Evolutionary conservation across 441 rosid species (phyloP), one percentile per base, ranked within the genome.

Genomic region (Adansonia grandidieri): DNA sequence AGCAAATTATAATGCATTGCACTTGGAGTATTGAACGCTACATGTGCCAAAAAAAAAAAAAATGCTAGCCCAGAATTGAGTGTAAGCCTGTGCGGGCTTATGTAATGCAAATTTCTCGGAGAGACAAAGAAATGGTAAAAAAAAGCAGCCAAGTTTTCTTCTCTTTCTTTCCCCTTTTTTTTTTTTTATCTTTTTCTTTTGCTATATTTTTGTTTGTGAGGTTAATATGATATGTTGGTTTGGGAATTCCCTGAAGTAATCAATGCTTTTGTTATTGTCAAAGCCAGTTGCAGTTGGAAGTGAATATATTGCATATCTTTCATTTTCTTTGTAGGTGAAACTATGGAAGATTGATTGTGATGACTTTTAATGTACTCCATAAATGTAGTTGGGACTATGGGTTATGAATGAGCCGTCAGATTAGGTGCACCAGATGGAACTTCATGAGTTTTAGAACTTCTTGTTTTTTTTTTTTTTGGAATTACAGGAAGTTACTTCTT

Each of bases 211-310:
- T 57, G 15, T 61, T 10, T 42, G 45, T 58, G 77, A 37, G 44
- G 61, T 42, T 45, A 76, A 74, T 79, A 37, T 37, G 82, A 78
- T 75, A 70, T 83, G 84, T 86, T 88, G 87, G 86, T 89, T 82
- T 86, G 88, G 81, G 87, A 84, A 75, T 63, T 75, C 74, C 82
- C 80, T 80, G 73, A 88, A 87, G 87, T 78, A 75, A 85, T 82
- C 54, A 85, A 85, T 86, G 82, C 81, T 80, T 80, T 80, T 61
- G 65, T 73, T 76, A 78, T 76, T 68, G 68, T 54, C 53, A 65
- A 85, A 56, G 79, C 73, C 60, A 56, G 76, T 75, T 76, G 82
- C 78, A 50, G 81, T 67, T 78, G 62, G 19, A 71, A 5, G 20
- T 13, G 32, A 50, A 67, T 67, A 8, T 67, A 22, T 28, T 64